A percentile compares a stretch with the other conserved stretches of the same genome.
phyloP scores from a whole-genome alignment of 345 rosid genomes.

The Isatis tinctoria region DNA sequence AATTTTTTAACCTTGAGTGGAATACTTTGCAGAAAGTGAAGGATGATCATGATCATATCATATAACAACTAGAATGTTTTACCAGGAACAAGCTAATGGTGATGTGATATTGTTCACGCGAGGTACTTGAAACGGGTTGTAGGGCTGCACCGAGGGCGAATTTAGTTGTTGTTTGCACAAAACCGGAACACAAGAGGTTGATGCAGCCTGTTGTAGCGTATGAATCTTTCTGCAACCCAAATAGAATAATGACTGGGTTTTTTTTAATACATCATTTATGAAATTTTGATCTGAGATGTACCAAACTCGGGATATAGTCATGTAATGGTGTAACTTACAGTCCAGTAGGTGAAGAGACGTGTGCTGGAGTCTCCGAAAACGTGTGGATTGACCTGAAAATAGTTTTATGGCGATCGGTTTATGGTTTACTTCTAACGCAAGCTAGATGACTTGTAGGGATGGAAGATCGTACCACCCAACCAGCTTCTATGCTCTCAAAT shows the following conservation, averaged over 20 bases:
- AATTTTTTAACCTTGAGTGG: neutral
- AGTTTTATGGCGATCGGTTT: neutral
- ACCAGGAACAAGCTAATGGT: conserved; percentile 28
- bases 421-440: neutral
- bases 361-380: conserved; percentile 32
- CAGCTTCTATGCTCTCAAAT: conserved; percentile 43
- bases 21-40: neutral
- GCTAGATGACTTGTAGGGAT: neutral
- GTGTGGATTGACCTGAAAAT: conserved; percentile 28
- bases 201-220: conserved; percentile 37
- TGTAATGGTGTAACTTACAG: conserved; percentile 26
- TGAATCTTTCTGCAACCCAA: conserved; percentile 26
- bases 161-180: conserved; percentile 38
- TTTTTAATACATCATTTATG: neutral
- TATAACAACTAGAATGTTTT: neutral
- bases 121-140: neutral
- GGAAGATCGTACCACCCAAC: conserved; percentile 41
- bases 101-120: conserved; percentile 23
- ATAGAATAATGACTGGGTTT: neutral
- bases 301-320: neutral
- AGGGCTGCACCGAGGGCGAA: conserved; percentile 33
- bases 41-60: neutral
- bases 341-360: conserved; percentile 32
- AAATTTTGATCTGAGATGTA: neutral
- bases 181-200: conserved; percentile 43